These are phyloP conservation scores for Peribolospora baueri DNA, from an alignment of 768 basidiomycete genomes.

Conservation along the genomic window DNA sequence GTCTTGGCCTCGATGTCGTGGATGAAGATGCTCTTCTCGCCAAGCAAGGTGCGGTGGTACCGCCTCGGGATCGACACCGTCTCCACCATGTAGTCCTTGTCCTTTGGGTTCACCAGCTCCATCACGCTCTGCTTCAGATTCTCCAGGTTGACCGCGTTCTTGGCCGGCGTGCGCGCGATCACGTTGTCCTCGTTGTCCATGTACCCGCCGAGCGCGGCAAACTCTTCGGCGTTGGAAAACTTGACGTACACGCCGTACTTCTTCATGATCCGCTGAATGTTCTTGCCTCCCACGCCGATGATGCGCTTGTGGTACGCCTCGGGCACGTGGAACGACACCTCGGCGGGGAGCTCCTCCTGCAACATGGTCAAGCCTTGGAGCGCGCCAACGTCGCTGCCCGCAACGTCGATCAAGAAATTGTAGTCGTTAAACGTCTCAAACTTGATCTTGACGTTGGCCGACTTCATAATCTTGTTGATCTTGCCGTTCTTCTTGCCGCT, in stretches of 20 bases:
- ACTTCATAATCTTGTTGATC: slow-evolving; percentile 99
- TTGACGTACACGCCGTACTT: slow-evolving; percentile 99
- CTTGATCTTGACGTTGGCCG: slow-evolving; percentile 89
- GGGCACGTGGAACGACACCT: slow-evolving; percentile 95
- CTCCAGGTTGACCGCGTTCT: slow-evolving; percentile 85
- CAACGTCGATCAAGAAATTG: slow-evolving; percentile 34
- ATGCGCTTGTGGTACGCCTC: slow-evolving; percentile 97
- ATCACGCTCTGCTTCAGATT: slow-evolving; percentile 87
- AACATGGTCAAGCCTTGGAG: slow-evolving; percentile 67
- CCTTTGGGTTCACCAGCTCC: slow-evolving; percentile 94
- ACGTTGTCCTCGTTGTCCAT: slow-evolving; percentile 97
- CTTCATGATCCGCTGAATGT: slow-evolving; percentile 98
- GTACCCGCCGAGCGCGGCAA: slow-evolving; percentile 78
- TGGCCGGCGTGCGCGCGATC: slow-evolving; percentile 87
- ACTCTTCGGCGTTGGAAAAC: slow-evolving; percentile 93
- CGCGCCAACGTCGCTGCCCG: slow-evolving; percentile 59
- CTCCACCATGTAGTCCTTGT: slow-evolving; percentile 89
- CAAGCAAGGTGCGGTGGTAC: slow-evolving; percentile 81
- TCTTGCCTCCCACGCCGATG: slow-evolving; percentile 90
- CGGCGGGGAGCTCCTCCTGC: slow-evolving; percentile 92
- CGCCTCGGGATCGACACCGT: slow-evolving; percentile 77
- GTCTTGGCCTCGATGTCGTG: slow-evolving; percentile 93
- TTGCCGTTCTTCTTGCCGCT: slow-evolving; percentile 99
- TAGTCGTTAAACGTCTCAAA: slow-evolving; percentile 81
- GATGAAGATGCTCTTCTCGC: slow-evolving; percentile 91